A percentile compares a stretch with the other conserved stretches of the same genome.
phyloP scores from a whole-genome alignment of 257 asterid species.

The Primulina huaijiensis region DNA sequence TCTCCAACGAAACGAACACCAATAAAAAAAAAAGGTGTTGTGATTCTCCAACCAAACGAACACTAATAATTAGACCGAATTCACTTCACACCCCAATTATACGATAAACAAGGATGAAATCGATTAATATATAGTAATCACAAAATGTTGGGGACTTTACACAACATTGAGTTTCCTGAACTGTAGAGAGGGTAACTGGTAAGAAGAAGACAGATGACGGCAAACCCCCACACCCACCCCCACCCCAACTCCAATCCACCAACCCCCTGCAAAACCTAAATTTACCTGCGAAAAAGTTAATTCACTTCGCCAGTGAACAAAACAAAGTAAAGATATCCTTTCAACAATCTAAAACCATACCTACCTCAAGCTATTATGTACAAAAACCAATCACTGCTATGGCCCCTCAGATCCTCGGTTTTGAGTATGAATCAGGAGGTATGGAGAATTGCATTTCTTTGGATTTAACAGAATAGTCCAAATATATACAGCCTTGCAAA shows the following conservation, averaged over 20 bases:
- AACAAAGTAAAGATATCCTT: background rate
- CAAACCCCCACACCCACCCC: background rate
- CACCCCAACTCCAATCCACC: no score
- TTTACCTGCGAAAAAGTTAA: constrained; percentile 12
- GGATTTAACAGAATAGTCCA: constrained; percentile 26
- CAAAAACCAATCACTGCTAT: constrained; percentile 25
- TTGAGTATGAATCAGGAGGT: constrained; percentile 25
- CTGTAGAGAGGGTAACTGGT: constrained; percentile 10
- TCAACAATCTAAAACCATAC: constrained; percentile 12
- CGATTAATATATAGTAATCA: no score
- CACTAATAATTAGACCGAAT: background rate
- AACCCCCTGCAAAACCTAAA: constrained; percentile 3
- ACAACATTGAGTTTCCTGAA: constrained; percentile 2
- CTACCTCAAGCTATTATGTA: constrained; percentile 36
- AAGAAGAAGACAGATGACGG: constrained; percentile 11
- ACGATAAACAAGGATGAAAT: background rate
- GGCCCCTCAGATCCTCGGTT: constrained; percentile 19
- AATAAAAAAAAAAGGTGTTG: no score
- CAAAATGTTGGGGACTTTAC: constrained; percentile 5
- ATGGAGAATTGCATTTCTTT: constrained; percentile 16
- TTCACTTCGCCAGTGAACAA: constrained; percentile 1
- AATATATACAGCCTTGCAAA: constrained; percentile 38
- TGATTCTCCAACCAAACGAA: no score
- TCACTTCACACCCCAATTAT: background rate
- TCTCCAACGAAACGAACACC: no score